phyloP scores from a whole-genome alignment of 495 filamentous ascomycete species.

The Podospora tetraspora region DNA sequence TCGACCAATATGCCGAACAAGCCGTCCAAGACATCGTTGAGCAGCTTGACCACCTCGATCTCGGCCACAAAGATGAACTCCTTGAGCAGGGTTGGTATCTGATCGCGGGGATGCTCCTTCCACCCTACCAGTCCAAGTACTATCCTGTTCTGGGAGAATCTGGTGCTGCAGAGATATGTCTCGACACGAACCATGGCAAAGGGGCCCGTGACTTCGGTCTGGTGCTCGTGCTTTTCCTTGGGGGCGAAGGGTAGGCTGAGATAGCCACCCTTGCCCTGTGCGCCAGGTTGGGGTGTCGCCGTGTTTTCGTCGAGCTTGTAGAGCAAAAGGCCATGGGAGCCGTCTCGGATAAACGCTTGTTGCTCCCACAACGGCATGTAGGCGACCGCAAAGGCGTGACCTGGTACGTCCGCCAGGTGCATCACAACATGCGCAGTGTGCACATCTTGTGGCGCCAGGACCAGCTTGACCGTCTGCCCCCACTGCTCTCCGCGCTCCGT shows the following conservation, averaged over 20 bases:
- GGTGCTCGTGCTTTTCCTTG: slow-evolving; percentile 56
- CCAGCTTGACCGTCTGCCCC: slow-evolving; percentile 82
- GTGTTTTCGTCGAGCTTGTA: slow-evolving; percentile 91
- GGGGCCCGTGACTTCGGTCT: slow-evolving; percentile 71
- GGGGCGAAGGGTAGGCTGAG: slow-evolving; percentile 73
- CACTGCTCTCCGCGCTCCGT: slow-evolving; percentile 72
- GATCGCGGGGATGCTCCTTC: slow-evolving; percentile 65
- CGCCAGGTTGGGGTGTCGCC: slow-evolving; percentile 42
- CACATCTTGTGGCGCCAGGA: slow-evolving; percentile 74
- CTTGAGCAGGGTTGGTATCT: slow-evolving; percentile 68
- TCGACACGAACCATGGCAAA: slow-evolving; percentile 68
- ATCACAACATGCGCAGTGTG: slow-evolving; percentile 81
- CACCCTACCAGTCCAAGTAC: slow-evolving; percentile 80
- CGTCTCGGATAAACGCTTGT: slow-evolving; percentile 86
- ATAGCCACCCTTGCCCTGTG: slow-evolving; percentile 71
- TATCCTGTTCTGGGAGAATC: slow-evolving; percentile 89
- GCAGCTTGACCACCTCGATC: slow-evolving; percentile 92
- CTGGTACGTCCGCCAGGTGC: slow-evolving; percentile 76
- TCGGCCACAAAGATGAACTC: slow-evolving; percentile 90
- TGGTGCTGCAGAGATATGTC: slow-evolving; percentile 91
- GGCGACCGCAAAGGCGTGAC: slow-evolving; percentile 79
- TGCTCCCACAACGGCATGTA: slow-evolving; percentile 94
- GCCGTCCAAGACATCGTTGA: slow-evolving; percentile 84
- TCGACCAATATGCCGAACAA: slow-evolving; percentile 88
- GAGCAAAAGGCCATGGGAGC: slow-evolving; percentile 70